Evolutionary conservation across 495 filamentous ascomycete species (phyloP).

Genomic region (Penicillium paradoxum): DNA sequence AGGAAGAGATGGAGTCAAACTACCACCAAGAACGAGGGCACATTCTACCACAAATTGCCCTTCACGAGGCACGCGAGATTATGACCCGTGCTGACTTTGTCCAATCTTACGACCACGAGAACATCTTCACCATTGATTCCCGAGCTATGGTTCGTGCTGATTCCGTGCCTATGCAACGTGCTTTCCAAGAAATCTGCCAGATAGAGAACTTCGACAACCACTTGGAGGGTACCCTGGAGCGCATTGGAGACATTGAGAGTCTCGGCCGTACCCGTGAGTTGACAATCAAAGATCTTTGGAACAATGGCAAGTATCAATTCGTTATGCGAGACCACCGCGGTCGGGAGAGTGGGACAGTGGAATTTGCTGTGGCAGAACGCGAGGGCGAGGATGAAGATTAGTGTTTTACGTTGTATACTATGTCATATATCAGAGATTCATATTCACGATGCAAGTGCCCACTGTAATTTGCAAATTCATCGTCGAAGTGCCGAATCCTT

Average conservation of each 20-base stretch:
- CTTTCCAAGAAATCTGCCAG: conserved; percentile 76
- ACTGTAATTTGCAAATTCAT: conserved; percentile 3
- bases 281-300: conserved; percentile 77
- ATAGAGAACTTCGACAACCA: conserved; percentile 71
- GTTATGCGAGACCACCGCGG: conserved; percentile 50
- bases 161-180: conserved; percentile 91
- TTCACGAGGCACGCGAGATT: conserved; percentile 80
- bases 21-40: conserved; percentile 66
- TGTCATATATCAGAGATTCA: neutral
- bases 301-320: conserved; percentile 76
- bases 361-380: conserved; percentile 38
- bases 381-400: conserved; percentile 28
- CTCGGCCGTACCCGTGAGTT: conserved; percentile 87
- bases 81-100: conserved; percentile 98
- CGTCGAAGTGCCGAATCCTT: neutral
- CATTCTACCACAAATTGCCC: conserved; percentile 71
- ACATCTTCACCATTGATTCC: conserved; percentile 92
- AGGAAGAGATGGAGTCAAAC: conserved; percentile 57
- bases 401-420: neutral
- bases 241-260: conserved; percentile 87
- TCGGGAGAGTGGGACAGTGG: conserved; percentile 38
- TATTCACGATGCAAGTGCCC: neutral
- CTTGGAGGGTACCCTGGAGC: conserved; percentile 72
- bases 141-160: conserved; percentile 85
- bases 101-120: conserved; percentile 83